phyloP scores from a whole-genome alignment of 208 protist species.

The Kentomonas sorsogonicus region DNA sequence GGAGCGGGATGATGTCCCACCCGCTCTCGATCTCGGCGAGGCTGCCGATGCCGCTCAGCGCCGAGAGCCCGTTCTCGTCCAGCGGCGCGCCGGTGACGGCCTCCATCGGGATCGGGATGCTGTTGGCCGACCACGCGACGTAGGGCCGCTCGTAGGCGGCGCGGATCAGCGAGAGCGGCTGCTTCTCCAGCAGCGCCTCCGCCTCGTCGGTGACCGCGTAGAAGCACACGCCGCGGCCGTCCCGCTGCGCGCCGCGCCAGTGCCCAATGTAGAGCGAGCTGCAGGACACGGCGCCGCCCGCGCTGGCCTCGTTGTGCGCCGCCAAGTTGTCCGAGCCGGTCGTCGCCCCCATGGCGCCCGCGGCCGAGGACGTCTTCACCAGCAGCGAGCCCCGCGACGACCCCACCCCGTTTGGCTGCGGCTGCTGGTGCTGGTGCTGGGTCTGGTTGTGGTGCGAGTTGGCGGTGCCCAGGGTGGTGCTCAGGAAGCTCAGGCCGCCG shows the following conservation, averaged over 20 bases:
- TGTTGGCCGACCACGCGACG: conserved; percentile 22
- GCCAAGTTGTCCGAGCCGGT: neutral
- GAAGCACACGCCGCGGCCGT: conserved; percentile 63
- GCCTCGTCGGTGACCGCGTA: conserved; percentile 42
- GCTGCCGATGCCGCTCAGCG: conserved; percentile 1
- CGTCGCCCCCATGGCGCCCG: no score
- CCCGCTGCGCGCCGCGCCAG: conserved; percentile 51
- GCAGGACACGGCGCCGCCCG: no score
- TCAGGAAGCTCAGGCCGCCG: no score
- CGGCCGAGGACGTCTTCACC: no score
- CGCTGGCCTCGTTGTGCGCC: neutral
- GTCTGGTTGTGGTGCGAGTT: no score
- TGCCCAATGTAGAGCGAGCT: conserved; percentile 70
- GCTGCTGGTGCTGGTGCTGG: no score
- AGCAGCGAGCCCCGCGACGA: no score
- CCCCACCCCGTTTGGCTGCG: no score
- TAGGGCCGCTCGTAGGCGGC: conserved; percentile 15
- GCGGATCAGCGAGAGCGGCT: conserved; percentile 16
- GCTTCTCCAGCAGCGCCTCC: neutral
- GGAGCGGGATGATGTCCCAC: conserved; percentile 12
- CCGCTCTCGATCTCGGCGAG: conserved; percentile 12
- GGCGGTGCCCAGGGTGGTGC: no score
- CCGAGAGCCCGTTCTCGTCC: neutral
- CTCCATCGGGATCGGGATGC: conserved; percentile 8
- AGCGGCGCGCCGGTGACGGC: conserved; percentile 1